Evolutionary conservation across 2,329 filamentous ascomycete species (phyloP), one percentile per base, ranked within the genome.

Genomic region (Botryotinia convoluta): DNA sequence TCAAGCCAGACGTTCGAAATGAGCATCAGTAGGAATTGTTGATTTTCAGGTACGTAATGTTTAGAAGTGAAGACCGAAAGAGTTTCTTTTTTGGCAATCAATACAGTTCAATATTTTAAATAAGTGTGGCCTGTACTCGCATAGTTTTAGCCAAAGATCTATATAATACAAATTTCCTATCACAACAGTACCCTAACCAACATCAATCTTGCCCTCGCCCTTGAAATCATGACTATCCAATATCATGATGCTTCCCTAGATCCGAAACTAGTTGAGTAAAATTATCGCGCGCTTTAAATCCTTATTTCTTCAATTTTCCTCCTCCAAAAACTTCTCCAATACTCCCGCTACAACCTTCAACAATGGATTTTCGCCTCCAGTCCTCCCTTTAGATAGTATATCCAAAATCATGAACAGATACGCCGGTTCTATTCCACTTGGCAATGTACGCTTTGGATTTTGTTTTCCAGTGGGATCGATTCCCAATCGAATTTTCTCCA

Each of bases 171-270:
- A 51, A 5, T n/a, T 51, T 12, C 48, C 2, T 6, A n/a, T 26
- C 22, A 6, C 10, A 14, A 51, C 10, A 26, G 4, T 48, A 12
- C 22, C 22, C 10, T 51, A 14, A 14, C 4, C 22, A n/a, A 51
- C 4, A n/a, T 14, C 12, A 51, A 14, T n/a, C 48, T 26, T 26
- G 22, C 10, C 10, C 48, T n/a, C 48, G 4, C 12, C 22, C 0
- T 51, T n/a, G 4, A 12, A n/a, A n/a, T 22, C 22, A n/a, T 0
- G 0, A n/a, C 22, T 6, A 14, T 1, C 1, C 22, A 14, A n/a
- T n/a, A 26, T 14, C 48, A 51, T 6, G 10, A n/a, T 51, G 4
- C 4, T n/a, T n/a, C 1, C 10, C 48, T 51, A 51, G 22, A 51
- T 14, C 2, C 22, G 0, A 51, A n/a, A 5, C 4, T 3, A 10